phyloP scores from a whole-genome alignment of 2,329 filamentous ascomycete genomes.

The Dissoconium aciculare region DNA sequence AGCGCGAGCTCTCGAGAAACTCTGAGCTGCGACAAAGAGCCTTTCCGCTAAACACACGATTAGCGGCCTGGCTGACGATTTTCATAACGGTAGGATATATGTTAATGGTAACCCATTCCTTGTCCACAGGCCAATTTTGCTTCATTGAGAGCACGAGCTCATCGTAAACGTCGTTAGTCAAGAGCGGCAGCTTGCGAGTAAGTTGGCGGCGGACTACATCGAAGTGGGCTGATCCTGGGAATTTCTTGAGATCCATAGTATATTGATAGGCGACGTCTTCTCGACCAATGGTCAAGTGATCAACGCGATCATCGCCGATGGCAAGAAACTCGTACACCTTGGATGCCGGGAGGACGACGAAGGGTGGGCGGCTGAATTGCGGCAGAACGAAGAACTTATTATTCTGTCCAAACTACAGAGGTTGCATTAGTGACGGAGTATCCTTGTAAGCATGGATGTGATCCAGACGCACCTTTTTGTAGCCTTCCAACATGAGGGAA shows the following conservation, averaged over 20 bases:
- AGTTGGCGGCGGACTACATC: slow-evolving; percentile 11
- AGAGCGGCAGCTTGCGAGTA: slow-evolving; percentile 11
- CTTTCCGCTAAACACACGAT: slow-evolving; percentile 13
- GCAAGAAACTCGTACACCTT: slow-evolving; percentile 11
- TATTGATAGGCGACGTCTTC: slow-evolving; percentile 1
- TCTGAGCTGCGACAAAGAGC: slow-evolving; percentile 11
- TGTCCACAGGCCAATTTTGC: slow-evolving; percentile 8
- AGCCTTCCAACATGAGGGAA: slow-evolving; percentile 8
- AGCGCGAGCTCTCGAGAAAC: slow-evolving; percentile 11
- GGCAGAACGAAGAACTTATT: slow-evolving; percentile 11
- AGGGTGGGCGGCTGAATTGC: slow-evolving; percentile 11
- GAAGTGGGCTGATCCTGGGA: slow-evolving; percentile 6
- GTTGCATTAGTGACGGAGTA: slow-evolving; percentile 1
- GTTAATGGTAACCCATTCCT: slow-evolving; percentile 7
- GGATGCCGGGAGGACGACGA: slow-evolving; percentile 11
- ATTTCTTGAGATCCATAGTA: slow-evolving; percentile 1
- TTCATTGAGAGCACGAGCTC: slow-evolving; percentile 10
- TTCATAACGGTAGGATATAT: slow-evolving; percentile 12
- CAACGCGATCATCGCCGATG: slow-evolving; percentile 1
- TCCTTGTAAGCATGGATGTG: neutral
- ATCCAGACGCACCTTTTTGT: slow-evolving; percentile 7
- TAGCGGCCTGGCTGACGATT: slow-evolving; percentile 13
- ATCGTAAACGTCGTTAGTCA: slow-evolving; percentile 13
- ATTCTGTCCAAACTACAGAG: slow-evolving; percentile 2
- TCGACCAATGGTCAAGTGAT: slow-evolving; percentile 1